phyloP scores from a whole-genome alignment of 2,329 filamentous ascomycete genomes.

The Rhinocladiella mackenziei region DNA sequence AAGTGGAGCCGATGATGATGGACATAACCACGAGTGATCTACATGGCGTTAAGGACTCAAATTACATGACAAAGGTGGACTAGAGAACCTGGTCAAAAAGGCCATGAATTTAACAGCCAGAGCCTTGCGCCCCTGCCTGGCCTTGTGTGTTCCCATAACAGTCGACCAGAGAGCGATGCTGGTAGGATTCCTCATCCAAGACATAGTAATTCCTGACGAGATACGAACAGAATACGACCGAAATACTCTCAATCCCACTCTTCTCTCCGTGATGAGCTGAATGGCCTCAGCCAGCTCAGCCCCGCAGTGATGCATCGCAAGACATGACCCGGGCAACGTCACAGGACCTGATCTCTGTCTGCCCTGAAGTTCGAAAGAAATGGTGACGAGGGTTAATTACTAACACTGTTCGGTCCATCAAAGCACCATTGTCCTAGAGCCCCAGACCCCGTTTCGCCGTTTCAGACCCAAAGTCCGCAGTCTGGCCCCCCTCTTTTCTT shows the following conservation, averaged over 20 bases:
- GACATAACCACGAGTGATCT: slow-evolving; percentile 8
- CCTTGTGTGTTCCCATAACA: too few relatives aligned
- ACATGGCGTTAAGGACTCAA: slow-evolving; percentile 7
- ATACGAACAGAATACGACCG: too few relatives aligned
- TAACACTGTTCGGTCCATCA: too few relatives aligned
- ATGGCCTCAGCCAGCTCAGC: too few relatives aligned
- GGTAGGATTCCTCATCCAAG: neutral
- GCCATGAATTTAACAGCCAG: neutral
- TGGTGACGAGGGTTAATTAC: too few relatives aligned
- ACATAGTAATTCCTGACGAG: neutral
- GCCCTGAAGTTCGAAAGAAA: too few relatives aligned
- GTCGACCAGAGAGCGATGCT: too few relatives aligned
- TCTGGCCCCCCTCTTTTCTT: slow-evolving; percentile 8
- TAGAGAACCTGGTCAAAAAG: neutral
- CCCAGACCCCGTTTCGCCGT: neutral
- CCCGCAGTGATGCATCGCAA: too few relatives aligned
- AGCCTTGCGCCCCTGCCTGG: slow-evolving; percentile 4
- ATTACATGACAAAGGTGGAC: neutral
- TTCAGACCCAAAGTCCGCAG: slow-evolving; percentile 1
- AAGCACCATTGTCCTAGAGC: neutral
- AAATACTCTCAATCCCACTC: too few relatives aligned
- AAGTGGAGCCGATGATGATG: slow-evolving; percentile 2
- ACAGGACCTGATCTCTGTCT: too few relatives aligned
- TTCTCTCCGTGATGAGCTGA: too few relatives aligned
- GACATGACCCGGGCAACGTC: too few relatives aligned